Base-by-base conservation (phyloP, 805 yeast species). In the Peterozyma xylosa region DNA sequence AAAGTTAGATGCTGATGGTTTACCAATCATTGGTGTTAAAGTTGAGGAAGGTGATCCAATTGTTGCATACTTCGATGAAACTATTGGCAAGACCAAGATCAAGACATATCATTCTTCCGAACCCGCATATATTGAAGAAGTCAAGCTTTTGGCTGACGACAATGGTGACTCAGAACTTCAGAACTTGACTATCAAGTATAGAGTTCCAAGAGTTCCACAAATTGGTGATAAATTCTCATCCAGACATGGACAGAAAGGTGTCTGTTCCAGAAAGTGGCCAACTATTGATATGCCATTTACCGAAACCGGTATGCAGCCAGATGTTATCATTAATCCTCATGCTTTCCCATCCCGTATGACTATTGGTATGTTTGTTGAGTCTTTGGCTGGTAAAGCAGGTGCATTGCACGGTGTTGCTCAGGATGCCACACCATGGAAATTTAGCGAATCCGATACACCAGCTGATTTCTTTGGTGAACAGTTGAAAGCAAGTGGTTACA, bases 271-370 rank as follows among this genome's bases (percentile, higher is more conserved):
- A 64, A 91, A 90, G 66, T 93, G 97, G 96, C 99, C 98, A 30
- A 82, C 88, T 42, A 73, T 87, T 50, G 98, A 93, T 64, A 81
- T 93, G 96, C 99, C 99, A 43, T 93, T 93, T 71, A 78, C 88
- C 52, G 99, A 93, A 68, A 72, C 86, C 32, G 99, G 99, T 57
- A 91, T 93, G 49, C 96, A 86, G 63, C 99, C 99, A 2, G 99
- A 93, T 67, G 85, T 93, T 54, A 93, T 93, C 59, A 93, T 93
- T 59, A 93, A 93, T 63, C 99, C 99, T 3, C 99, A 91, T 64
- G 99, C 98, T 53, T 93, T 91, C 91, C 99, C 99, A 55, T 91
- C 98, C 40, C 93, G 99, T 73, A 93, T 93, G 99, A 93, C 99
- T 11, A 91, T 93, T 66, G 99, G 99, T 71, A 93, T 93, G 98